Evolutionary conservation across 768 basidiomycete species (phyloP), one percentile per base, ranked within the genome.

Genomic region (Multifurca ochricompacta): DNA sequence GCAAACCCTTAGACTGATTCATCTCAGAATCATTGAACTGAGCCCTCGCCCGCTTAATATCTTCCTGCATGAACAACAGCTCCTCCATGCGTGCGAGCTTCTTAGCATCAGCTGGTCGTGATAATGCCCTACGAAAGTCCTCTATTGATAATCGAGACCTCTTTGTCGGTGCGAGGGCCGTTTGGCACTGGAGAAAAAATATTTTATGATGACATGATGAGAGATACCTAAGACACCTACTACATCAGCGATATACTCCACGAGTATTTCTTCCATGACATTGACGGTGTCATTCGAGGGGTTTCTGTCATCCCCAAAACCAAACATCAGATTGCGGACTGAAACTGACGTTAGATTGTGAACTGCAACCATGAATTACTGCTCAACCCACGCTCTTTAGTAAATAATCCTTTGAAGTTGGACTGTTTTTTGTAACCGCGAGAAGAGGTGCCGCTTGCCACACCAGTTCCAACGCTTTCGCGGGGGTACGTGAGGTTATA

Each of bases 71-170:
- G 73, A 91, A 91, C 31, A 94, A 65, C 32, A 95, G 70, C 65
- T 95, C 92, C 67, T 95, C 91, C 82, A 94, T 84, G 52, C 92
- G 77, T 16, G 91, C 91, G 21, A 94, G 77, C 67, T 94, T 94
- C 70, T 92, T 92, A 30, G 87, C 84, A 64, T 94, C 92, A n/a
- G 87, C 87, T 3, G 87, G 85, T 45, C 83, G 75, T 25, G 89
- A 88, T 21, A 95, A 71, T 6, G 80, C 87, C 54, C 85, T 79
- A 23, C 89, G 78, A 45, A 95, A 72, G 65, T 94, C 92, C 64
- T 95, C 92, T 53, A 93, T 82, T 2, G 89, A 85, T 42, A 91
- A 65, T n/a, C 88, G 80, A 6, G 79, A 70, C 69, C 85, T 89
- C 56, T 80, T 79, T 23, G 83, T 79, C 11, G 81, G 77, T 3